Base-by-base conservation (phyloP, 345 rosid species). In the Eucalyptus sp. region DNA sequence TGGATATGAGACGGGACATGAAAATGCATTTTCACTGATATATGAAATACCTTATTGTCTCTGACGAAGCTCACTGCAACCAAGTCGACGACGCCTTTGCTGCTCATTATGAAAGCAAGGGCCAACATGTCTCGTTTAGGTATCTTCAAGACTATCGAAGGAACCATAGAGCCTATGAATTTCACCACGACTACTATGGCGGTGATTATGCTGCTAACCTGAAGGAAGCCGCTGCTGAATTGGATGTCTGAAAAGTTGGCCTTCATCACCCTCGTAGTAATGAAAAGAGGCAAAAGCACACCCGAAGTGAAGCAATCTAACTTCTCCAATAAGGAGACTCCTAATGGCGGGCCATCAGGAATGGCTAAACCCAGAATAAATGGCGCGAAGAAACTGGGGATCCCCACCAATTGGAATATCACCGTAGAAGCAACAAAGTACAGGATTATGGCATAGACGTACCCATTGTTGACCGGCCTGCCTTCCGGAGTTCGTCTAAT, bases 331-430 rank as follows among this genome's bases (percentile, higher is more conserved):
- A 92, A 20, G 46, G 91, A 87, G n/a, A 90, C 87, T 20, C 91
- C 92, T 18, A 90, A 50, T 13, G 92, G 93, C 11, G 90, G 93
- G 44, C 90, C 91, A 58, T 76, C 88, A 9, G 92, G 92, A 68
- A 91, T 66, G 41, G 83, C 91, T 22, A 92, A 54, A 29, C 92
- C 92, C 12, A 89, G 44, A 58, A 90, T 4, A 66, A 87, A 91
- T 4, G 91, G 90, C 3, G 91, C 91, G 10, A 87, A 54, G 37
- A 88, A 4, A 52, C 43, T n/a, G 49, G 50, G 80, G 51, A 81
- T 90, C 6, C 87, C 88, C 56, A 31, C 81, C 58, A 48, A n/a
- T 50, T 86, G 48, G 11, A 90, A 37, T 12, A 86, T 5, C 33
- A 31, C 27, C 10, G 50, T 86, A 33, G 89, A 49, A 3, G 49